A percentile compares a stretch with the other conserved stretches of the same genome.
These are phyloP conservation scores for Strigomonas galati DNA, from an alignment of 208 protist species.

Conservation along the genomic window DNA sequence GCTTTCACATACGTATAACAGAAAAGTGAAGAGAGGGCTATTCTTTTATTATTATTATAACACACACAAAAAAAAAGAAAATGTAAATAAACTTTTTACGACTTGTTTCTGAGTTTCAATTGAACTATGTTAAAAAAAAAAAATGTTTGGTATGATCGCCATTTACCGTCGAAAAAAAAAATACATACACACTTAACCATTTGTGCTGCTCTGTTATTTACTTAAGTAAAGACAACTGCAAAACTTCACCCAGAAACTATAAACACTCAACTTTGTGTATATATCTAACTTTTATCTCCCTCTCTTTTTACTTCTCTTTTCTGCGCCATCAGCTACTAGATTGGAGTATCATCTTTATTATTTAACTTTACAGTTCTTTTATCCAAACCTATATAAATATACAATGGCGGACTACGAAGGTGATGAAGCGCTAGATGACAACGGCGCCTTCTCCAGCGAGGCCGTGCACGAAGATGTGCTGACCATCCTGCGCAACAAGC, in stretches of 20 bases:
- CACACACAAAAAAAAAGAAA: neutral
- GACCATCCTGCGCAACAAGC: conserved; percentile 55
- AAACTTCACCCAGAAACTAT: too few relatives aligned
- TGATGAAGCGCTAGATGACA: conserved; percentile 68
- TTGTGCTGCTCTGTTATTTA: too few relatives aligned
- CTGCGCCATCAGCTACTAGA: too few relatives aligned
- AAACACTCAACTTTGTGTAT: too few relatives aligned
- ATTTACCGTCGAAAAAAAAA: too few relatives aligned
- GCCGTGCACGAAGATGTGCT: conserved; percentile 77
- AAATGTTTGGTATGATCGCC: neutral
- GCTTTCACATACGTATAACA: too few relatives aligned
- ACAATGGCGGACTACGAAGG: conserved; percentile 61
- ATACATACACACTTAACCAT: too few relatives aligned
- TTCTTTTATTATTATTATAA: conserved; percentile 5
- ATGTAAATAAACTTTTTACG: neutral
- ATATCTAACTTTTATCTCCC: too few relatives aligned
- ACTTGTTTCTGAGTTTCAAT: conserved; percentile 17
- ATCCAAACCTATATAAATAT: conserved; percentile 1
- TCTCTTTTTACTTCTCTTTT: too few relatives aligned
- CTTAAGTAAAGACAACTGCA: too few relatives aligned
- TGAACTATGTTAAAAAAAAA: neutral
- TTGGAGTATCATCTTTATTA: neutral
- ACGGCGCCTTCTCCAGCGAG: conserved; percentile 81
- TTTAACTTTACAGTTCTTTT: neutral
- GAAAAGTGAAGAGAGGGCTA: too few relatives aligned